These are phyloP conservation scores for Arabidopsis thaliana DNA, from an alignment of 345 rosid species.

Conservation along the genomic window TAIR10.1 NC_003076.8:7060001-7060500, in stretches of 20 bases:
- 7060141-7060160: too few relatives aligned
- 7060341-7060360: conserved; percentile 3
- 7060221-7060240: neutral
- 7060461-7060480: neutral
- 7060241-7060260: neutral
- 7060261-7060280: neutral
- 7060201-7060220: neutral
- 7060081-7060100: too few relatives aligned
- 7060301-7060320: too few relatives aligned
- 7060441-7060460: conserved; percentile 27
- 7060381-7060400: conserved; percentile 42
- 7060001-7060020: too few relatives aligned
- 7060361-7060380: conserved; percentile 41
- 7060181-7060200: neutral
- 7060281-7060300: neutral
- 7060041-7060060: too few relatives aligned
- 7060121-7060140: too few relatives aligned
- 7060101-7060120: too few relatives aligned
- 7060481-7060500: conserved; percentile 40
- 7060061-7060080: too few relatives aligned
- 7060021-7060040: too few relatives aligned
- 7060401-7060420: conserved; percentile 32
- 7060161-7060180: too few relatives aligned
- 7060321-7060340: neutral
- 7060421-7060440: conserved; percentile 33